Percentiles rank a stretch among this genome's conserved stretches.
Evolutionary conservation across 2,329 filamentous ascomycete species (phyloP).

Genomic region (Diaporthe amygdali): DNA sequence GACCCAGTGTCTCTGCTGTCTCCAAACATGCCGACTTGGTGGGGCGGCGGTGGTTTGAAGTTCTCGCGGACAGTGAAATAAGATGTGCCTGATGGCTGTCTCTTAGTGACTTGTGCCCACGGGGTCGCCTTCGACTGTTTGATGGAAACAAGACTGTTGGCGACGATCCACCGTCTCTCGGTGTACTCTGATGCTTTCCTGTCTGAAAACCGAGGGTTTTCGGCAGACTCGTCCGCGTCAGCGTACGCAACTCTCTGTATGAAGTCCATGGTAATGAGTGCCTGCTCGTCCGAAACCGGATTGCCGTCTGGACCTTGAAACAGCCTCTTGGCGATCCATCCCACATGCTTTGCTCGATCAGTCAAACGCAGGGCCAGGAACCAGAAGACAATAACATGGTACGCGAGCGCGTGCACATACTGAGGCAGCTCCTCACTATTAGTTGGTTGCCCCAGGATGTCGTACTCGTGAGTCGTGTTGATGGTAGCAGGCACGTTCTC

Average conservation of each 20-base stretch:
- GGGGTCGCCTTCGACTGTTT: slow-evolving; percentile 72
- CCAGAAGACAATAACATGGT: slow-evolving; percentile 97
- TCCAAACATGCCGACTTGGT: slow-evolving; percentile 55
- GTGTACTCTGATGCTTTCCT: slow-evolving; percentile 69
- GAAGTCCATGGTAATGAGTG: slow-evolving; percentile 91
- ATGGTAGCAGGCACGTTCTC: slow-evolving; percentile 43
- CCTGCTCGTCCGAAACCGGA: slow-evolving; percentile 86
- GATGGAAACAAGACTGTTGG: slow-evolving; percentile 75
- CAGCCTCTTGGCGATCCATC: slow-evolving; percentile 88
- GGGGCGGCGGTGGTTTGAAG: slow-evolving; percentile 62
- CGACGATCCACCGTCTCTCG: slow-evolving; percentile 74
- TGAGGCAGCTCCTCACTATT: slow-evolving; percentile 79
- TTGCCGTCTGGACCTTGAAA: slow-evolving; percentile 79
- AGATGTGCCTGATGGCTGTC: slow-evolving; percentile 72
- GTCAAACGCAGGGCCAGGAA: slow-evolving; percentile 87
- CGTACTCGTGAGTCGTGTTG: slow-evolving; percentile 31
- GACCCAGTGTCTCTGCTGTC: slow-evolving; percentile 56
- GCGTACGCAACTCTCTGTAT: slow-evolving; percentile 89
- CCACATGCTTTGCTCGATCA: slow-evolving; percentile 82
- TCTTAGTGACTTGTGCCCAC: slow-evolving; percentile 73
- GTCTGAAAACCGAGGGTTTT: slow-evolving; percentile 69
- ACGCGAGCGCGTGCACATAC: slow-evolving; percentile 92
- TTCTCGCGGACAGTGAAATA: slow-evolving; percentile 64
- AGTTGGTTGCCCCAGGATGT: slow-evolving; percentile 36
- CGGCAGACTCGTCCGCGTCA: slow-evolving; percentile 78